Percentiles rank a stretch among this genome's conserved stretches.
Evolutionary conservation across 441 rosid species (phyloP).

Genomic region (Rhodomyrtus psidioides): DNA sequence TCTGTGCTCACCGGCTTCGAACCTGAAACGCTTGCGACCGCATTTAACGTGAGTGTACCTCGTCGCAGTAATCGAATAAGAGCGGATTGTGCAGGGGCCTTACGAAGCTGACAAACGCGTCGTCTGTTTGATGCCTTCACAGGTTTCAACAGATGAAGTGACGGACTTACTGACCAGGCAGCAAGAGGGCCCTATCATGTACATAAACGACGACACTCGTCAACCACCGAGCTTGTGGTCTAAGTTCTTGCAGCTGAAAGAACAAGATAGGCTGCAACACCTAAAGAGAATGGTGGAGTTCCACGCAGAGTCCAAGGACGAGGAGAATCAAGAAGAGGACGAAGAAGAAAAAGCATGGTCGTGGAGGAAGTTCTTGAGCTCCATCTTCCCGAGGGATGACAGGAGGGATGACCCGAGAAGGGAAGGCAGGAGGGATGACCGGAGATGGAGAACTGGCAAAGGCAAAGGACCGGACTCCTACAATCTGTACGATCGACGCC

Average conservation of each 20-base stretch:
- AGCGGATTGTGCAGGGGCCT: background rate
- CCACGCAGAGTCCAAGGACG: constrained; percentile 8
- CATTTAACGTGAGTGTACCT: constrained; percentile 57
- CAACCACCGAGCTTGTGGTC: constrained; percentile 42
- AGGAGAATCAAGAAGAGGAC: constrained; percentile 12
- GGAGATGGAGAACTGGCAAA: constrained; percentile 9
- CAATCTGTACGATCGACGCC: constrained; percentile 42
- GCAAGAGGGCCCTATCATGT: constrained; percentile 52
- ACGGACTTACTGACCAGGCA: constrained; percentile 27
- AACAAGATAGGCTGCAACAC: constrained; percentile 42
- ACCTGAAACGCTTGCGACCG: constrained; percentile 48
- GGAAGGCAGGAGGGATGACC: background rate
- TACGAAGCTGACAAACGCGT: background rate
- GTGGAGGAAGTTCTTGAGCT: constrained; percentile 43
- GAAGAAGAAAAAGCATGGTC: constrained; percentile 27
- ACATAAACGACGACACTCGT: constrained; percentile 19
- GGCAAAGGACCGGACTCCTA: constrained; percentile 42
- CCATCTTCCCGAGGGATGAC: constrained; percentile 11
- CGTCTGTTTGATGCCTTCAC: background rate
- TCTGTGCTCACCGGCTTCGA: constrained; percentile 72
- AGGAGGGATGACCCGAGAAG: background rate
- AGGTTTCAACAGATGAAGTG: constrained; percentile 44
- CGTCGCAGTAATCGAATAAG: background rate
- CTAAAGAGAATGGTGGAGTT: constrained; percentile 31
- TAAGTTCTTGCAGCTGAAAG: constrained; percentile 38